Evolutionary conservation across 768 basidiomycete genomes (phyloP).

Genomic region (Lactarius pseudohatsudake): DNA sequence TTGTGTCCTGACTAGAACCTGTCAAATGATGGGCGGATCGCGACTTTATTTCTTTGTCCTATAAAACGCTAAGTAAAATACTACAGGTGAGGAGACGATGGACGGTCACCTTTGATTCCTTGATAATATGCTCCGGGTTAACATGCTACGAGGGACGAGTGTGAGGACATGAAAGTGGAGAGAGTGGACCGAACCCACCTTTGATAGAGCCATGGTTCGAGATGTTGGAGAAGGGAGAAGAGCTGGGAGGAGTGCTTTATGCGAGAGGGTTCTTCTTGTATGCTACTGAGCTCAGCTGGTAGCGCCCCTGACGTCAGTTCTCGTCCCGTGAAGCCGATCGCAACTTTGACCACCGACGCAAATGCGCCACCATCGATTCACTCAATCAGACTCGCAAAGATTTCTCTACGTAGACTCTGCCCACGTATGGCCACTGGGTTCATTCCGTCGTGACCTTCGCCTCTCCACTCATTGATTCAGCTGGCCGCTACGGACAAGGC

Average conservation of each 20-base stretch:
- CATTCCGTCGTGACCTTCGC: neutral
- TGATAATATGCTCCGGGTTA: constrained; percentile 26
- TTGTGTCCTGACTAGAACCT: constrained; percentile 35
- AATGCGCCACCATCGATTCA: neutral
- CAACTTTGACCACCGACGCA: neutral
- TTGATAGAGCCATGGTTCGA: constrained; percentile 28
- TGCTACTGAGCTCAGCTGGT: neutral
- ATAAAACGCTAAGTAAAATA: neutral
- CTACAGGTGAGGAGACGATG: neutral
- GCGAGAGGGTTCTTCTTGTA: neutral
- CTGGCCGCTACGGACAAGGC: neutral
- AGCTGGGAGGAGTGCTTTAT: constrained; percentile 3
- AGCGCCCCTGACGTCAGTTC: constrained; percentile 21
- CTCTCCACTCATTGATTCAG: neutral
- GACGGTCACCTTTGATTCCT: constrained; percentile 10
- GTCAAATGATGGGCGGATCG: constrained; percentile 39
- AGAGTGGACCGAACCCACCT: constrained; percentile 7
- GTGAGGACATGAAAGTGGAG: neutral
- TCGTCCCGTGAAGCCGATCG: neutral
- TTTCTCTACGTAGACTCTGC: neutral
- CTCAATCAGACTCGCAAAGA: neutral
- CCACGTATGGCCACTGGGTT: too few relatives aligned
- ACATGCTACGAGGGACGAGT: constrained; percentile 16
- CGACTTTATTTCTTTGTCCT: constrained; percentile 45
- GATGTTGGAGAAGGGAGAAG: neutral